Base-by-base conservation (phyloP, 2,329 filamentous ascomycete genomes). In the Pseudogymnoascus sp. region DNA sequence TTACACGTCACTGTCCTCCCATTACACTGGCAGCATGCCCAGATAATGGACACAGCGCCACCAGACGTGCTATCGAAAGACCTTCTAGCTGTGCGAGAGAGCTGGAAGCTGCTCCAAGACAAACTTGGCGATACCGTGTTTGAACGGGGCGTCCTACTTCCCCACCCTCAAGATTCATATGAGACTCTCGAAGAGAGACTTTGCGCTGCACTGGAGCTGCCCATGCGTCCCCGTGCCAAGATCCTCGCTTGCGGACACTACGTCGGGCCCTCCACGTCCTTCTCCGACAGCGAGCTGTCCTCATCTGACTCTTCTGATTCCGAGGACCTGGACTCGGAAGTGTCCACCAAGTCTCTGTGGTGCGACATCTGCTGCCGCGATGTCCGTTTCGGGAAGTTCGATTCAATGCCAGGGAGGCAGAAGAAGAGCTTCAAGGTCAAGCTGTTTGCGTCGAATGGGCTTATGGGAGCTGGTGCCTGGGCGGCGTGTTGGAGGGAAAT, bases 401-500 rank as follows among this genome's bases (percentile, higher is more conserved):
- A 66, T 25, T 31, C 42, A 1, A 31, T 66, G 18, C 34, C 37
- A 12, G 65, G 64, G 12, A 62, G 60, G 34, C 65, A 65, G 28
- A 68, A 71, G 28, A 68, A 67, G n/a, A 3, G 83, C 59, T 95
- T 91, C 80, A 84, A 87, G 31, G 82, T 97, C 73, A 95, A 92
- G 72, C 88, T 97, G 1, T 99, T 93, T 71, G 95, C 95, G 0
- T 93, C 92, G 61, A 99, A 97, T 74, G 95, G 95, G 0, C 78
- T 97, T 59, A 96, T 99, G 91, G 85, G 87, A 64, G 88, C 91
- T 4, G 91, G 91, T 0, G 93, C 95, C 0, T 99, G 95, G 95
- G 85, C 85, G 3, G 93, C 93, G 1, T 93, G 91, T 64, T 99
- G 93, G 93, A 89, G 86, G 69, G 93, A 97, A 75, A 99, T 99